Base-by-base conservation (phyloP, 1,284 basidiomycete genomes). In the Ceratobasidium sp. region DNA sequence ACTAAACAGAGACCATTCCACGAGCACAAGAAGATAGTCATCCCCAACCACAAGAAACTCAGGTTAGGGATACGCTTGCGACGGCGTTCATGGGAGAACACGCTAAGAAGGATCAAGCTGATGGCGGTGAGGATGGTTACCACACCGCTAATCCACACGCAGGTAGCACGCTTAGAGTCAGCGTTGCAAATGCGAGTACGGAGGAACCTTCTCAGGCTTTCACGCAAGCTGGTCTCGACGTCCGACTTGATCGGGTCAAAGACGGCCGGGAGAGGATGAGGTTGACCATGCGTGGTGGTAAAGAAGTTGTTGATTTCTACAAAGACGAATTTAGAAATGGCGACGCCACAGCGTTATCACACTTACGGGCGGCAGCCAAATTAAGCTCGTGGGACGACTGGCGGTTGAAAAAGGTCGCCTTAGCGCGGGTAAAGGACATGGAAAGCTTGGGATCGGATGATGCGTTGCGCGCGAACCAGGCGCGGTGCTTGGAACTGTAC, bases 361-460 rank as follows among this genome's bases (percentile, higher is more conserved):
- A 64, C 60, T 42, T 13, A 65, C 49, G 62, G 12, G 38, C 20
- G 13, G 62, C 31, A 13, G 62, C 62, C 34, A 70, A 32, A 31
- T 70, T 70, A 32, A 71, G 53, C 34, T 54, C 70, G 25, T 68
- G 34, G 7, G 64, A 40, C 27, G 56, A 62, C n/a, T 53, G 43
- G 20, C 45, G 47, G 7, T 53, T 60, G 15, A 71, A 58, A 43
- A 71, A 71, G 13, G 70, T 71, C 17, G 70, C 53, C 42, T 60
- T 71, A 32, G 70, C 70, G 22, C 70, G 53, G 32, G 70, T 67
- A 34, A 57, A 71, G 13, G 65, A 71, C n/a, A 71, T 56, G 29
- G 70, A 53, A 1, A 71, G 45, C 32, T 49, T 42, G 29, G 55
- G 64, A 31, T 45, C 49, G 2, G 62, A 52, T n/a, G 56, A 32